phyloP scores from a whole-genome alignment of 495 filamentous ascomycete species.

The Penicillium parvum region DNA sequence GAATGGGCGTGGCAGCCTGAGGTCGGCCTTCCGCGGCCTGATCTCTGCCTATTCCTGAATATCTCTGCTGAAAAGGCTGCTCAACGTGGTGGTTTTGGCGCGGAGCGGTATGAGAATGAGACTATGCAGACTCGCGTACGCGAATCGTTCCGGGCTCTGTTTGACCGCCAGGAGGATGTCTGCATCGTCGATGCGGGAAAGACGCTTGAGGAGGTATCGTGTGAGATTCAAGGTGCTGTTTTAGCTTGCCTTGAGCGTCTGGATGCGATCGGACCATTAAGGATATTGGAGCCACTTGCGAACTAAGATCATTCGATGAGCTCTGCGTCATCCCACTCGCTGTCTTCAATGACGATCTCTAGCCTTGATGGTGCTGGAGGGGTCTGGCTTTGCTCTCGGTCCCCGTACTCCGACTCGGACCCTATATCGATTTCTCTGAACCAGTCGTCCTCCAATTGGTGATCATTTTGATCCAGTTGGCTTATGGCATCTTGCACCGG shows the following conservation, averaged over 20 bases:
- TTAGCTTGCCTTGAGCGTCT: slow-evolving; percentile 41
- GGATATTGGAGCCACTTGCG: slow-evolving; percentile 39
- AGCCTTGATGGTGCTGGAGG: slow-evolving; percentile 19
- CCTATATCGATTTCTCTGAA: slow-evolving; percentile 29
- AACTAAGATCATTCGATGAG: slow-evolving; percentile 41
- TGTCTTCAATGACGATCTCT: slow-evolving; percentile 56
- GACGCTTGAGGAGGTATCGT: slow-evolving; percentile 52
- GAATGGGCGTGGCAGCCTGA: slow-evolving; percentile 81
- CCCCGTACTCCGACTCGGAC: slow-evolving; percentile 29
- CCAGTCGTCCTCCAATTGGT: slow-evolving; percentile 35
- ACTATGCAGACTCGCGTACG: slow-evolving; percentile 79
- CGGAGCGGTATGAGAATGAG: slow-evolving; percentile 81
- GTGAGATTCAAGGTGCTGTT: slow-evolving; percentile 54
- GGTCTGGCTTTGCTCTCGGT: slow-evolving; percentile 8
- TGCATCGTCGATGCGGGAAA: slow-evolving; percentile 49
- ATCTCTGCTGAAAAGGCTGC: slow-evolving; percentile 68
- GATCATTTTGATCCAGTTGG: slow-evolving; percentile 26
- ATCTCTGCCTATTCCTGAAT: slow-evolving; percentile 82
- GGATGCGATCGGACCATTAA: slow-evolving; percentile 34
- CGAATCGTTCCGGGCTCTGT: slow-evolving; percentile 57
- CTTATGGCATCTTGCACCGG: slow-evolving; percentile 7
- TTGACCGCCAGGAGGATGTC: slow-evolving; percentile 38
- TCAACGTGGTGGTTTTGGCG: slow-evolving; percentile 76
- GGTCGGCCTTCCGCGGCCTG: slow-evolving; percentile 80
- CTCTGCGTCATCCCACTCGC: slow-evolving; percentile 53